These are phyloP conservation scores for Acanthamoeba triangularis DNA, from an alignment of 208 protist genomes.

Conservation along the genomic window DNA sequence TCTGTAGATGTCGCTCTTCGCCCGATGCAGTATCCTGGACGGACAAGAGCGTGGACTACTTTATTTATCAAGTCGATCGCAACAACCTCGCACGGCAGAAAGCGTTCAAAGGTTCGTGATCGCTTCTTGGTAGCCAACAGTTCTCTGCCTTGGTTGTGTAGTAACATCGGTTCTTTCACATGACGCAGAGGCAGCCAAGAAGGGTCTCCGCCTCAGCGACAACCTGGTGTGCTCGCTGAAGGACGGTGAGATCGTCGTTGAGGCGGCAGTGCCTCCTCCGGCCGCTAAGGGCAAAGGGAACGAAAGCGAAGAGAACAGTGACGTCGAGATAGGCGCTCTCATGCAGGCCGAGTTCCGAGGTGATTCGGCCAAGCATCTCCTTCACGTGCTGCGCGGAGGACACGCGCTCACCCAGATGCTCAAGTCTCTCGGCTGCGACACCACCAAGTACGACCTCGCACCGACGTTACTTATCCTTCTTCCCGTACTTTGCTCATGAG, in stretches of 20 bases:
- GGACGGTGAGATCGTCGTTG: neutral
- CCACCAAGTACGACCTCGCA: neutral
- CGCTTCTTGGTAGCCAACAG: neutral
- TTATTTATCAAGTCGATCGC: constrained; percentile 37
- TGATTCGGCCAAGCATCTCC: neutral
- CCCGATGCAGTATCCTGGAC: constrained; percentile 50
- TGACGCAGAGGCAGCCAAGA: neutral
- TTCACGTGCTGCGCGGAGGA: neutral
- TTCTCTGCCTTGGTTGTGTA: neutral
- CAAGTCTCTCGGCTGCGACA: constrained; percentile 5
- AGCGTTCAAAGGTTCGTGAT: neutral
- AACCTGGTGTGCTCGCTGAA: neutral
- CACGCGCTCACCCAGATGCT: constrained; percentile 1
- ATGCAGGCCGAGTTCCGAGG: constrained; percentile 13
- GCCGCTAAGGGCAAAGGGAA: constrained; percentile 7
- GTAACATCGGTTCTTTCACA: neutral
- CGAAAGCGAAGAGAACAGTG: neutral
- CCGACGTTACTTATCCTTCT: neutral
- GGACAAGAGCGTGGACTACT: constrained; percentile 38
- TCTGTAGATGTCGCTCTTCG: neutral
- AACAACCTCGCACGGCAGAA: constrained; percentile 14
- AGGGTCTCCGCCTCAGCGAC: neutral
- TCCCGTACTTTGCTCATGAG: neutral
- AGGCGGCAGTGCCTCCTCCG: neutral
- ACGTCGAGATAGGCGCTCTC: neutral